phyloP scores from a whole-genome alignment of 139 green algal species.

The Coccomyxa sp. region DNA sequence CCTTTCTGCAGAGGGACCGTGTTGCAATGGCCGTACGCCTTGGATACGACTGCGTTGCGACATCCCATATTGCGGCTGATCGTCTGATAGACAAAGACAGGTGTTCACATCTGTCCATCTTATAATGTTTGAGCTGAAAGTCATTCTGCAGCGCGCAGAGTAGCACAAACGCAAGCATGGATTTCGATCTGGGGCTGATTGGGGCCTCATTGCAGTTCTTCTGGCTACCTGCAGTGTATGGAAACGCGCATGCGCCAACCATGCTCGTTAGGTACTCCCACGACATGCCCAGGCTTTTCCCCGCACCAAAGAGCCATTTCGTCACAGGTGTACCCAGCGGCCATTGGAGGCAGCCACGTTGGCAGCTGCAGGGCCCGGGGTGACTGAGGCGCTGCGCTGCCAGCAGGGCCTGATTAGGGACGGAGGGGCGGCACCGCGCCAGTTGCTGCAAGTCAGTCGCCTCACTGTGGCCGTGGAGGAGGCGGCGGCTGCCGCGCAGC shows the following conservation, averaged over 20 bases:
- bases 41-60: slow-evolving; percentile 32
- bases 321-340: neutral
- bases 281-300: neutral
- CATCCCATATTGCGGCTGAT: slow-evolving; percentile 22
- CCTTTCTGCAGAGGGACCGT: slow-evolving; percentile 27
- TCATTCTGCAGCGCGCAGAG: neutral
- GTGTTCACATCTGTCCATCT: slow-evolving; percentile 3
- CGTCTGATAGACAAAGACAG: slow-evolving; percentile 34
- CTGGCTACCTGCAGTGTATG: too few relatives aligned
- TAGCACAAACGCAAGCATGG: neutral
- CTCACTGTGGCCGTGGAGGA: slow-evolving; percentile 40
- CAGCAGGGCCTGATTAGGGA: slow-evolving; percentile 5
- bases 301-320: neutral
- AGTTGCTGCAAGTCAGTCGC: slow-evolving; percentile 37
- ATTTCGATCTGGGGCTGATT: too few relatives aligned
- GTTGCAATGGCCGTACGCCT: slow-evolving; percentile 20
- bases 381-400: slow-evolving; percentile 19
- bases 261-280: neutral
- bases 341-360: neutral
- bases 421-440: neutral
- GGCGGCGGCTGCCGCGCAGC: slow-evolving; percentile 12
- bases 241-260: too few relatives aligned
- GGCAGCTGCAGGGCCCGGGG: neutral
- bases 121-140: neutral
- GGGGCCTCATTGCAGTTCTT: too few relatives aligned